Evolutionary conservation across 768 basidiomycete species (phyloP).

Genomic region (Guyanaporus albipodus): DNA sequence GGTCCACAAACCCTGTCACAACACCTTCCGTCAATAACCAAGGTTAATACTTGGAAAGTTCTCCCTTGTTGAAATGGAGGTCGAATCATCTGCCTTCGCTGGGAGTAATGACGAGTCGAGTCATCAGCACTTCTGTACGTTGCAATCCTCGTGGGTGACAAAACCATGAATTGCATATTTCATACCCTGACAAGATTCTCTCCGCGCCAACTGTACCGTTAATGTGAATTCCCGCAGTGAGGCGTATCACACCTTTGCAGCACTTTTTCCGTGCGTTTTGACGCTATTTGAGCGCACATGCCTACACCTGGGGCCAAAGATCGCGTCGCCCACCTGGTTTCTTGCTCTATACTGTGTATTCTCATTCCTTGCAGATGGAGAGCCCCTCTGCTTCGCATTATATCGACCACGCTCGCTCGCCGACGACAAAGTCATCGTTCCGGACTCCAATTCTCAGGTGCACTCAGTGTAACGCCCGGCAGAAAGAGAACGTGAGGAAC

Average conservation of each 20-base stretch:
- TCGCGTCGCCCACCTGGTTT: background rate
- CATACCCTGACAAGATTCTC: slow-evolving; percentile 7
- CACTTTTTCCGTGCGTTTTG: background rate
- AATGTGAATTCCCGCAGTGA: background rate
- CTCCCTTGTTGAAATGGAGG: background rate
- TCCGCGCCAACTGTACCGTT: too few relatives aligned
- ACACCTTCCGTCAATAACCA: background rate
- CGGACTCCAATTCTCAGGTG: slow-evolving; percentile 3
- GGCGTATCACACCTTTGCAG: background rate
- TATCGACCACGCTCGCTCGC: background rate
- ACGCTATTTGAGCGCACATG: slow-evolving; percentile 5
- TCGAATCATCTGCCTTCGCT: background rate
- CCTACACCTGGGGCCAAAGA: background rate
- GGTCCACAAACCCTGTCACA: background rate
- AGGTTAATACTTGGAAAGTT: background rate
- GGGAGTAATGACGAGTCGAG: background rate
- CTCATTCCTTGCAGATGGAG: background rate
- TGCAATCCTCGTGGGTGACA: slow-evolving; percentile 6
- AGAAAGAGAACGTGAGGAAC: slow-evolving; percentile 15
- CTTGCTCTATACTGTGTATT: background rate
- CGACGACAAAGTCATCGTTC: background rate
- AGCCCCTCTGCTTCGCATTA: background rate
- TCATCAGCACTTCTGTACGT: background rate
- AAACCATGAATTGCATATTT: slow-evolving; percentile 1
- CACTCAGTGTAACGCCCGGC: slow-evolving; percentile 10